Conservation (phyloP, 2,329 filamentous ascomycete genomes). For the Aspergillus piperis region DNA sequence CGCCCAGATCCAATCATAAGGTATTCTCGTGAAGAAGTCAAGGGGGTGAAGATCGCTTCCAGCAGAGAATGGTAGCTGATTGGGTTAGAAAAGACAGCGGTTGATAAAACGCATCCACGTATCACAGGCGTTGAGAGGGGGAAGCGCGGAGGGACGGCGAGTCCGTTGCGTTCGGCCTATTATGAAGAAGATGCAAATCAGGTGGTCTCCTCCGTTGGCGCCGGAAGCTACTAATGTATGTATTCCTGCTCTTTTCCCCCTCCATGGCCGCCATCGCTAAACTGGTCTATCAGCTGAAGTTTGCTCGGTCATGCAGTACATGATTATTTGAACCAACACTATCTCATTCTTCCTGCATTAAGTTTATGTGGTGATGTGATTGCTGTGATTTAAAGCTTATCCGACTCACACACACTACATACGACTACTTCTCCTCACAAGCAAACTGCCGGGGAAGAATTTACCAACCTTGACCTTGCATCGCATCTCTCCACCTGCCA, state of each 20-base stretch:
- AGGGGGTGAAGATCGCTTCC: constrained; percentile 7
- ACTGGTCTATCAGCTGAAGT: neutral
- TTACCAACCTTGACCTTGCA: neutral
- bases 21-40: constrained; percentile 20
- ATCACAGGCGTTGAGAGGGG: constrained; percentile 6
- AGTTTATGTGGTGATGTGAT: constrained; percentile 18
- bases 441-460: neutral
- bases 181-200: constrained; percentile 8
- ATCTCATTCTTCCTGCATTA: constrained; percentile 10
- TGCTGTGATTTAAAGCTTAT: constrained; percentile 13
- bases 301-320: constrained; percentile 5
- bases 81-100: constrained; percentile 13
- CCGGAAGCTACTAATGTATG: constrained; percentile 16
- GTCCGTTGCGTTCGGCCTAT: neutral
- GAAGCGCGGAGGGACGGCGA: constrained; percentile 7
- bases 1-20: constrained; percentile 16
- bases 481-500: constrained; percentile 13
- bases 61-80: constrained; percentile 9
- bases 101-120: constrained; percentile 15
- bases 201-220: constrained; percentile 18
- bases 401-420: neutral
- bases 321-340: constrained; percentile 6
- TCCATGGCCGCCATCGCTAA: constrained; percentile 3
- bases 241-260: constrained; percentile 15
- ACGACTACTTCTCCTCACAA: neutral